Conservation (phyloP, 805 yeast species). For the Cephaloascus albidus region DNA sequence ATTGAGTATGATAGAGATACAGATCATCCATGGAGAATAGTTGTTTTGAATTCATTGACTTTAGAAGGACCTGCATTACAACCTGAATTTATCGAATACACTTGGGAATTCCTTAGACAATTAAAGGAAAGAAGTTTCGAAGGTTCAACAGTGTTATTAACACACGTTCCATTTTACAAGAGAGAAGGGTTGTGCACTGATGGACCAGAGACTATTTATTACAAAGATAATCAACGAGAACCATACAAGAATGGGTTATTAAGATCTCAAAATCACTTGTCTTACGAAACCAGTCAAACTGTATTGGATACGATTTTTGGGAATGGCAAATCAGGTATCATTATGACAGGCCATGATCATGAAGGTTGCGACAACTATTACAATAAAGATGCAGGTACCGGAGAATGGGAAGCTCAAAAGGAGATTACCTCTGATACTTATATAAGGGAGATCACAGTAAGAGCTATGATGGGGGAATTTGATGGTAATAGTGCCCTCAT, state of each 20-base stretch:
- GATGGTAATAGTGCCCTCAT: slow-evolving; percentile 84
- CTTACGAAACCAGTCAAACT: slow-evolving; percentile 53
- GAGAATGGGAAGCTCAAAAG: slow-evolving; percentile 55
- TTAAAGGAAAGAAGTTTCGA: slow-evolving; percentile 45
- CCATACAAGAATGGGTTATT: slow-evolving; percentile 63
- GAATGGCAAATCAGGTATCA: slow-evolving; percentile 60
- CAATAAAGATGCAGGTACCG: slow-evolving; percentile 27
- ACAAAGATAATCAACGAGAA: slow-evolving; percentile 43
- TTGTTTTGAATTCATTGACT: slow-evolving; percentile 76
- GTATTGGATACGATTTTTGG: slow-evolving; percentile 68
- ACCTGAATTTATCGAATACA: slow-evolving; percentile 53
- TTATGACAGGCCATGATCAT: slow-evolving; percentile 93
- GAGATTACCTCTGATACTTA: slow-evolving; percentile 19
- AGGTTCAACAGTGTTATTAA: slow-evolving; percentile 76
- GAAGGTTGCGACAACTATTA: slow-evolving; percentile 81
- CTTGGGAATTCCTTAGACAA: slow-evolving; percentile 66
- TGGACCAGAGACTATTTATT: slow-evolving; percentile 55
- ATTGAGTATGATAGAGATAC: slow-evolving; percentile 57
- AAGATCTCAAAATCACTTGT: slow-evolving; percentile 80
- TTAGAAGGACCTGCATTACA: slow-evolving; percentile 88
- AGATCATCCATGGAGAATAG: slow-evolving; percentile 74
- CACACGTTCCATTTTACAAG: slow-evolving; percentile 88
- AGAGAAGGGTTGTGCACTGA: slow-evolving; percentile 76
- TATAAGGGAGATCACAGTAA: slow-evolving; percentile 72
- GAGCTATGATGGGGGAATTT: slow-evolving; percentile 95